Percentiles rank a stretch among this genome's conserved stretches.
Evolutionary conservation across 306 rosid genomes (phyloP).

Genomic region (Carpinus fangiana): DNA sequence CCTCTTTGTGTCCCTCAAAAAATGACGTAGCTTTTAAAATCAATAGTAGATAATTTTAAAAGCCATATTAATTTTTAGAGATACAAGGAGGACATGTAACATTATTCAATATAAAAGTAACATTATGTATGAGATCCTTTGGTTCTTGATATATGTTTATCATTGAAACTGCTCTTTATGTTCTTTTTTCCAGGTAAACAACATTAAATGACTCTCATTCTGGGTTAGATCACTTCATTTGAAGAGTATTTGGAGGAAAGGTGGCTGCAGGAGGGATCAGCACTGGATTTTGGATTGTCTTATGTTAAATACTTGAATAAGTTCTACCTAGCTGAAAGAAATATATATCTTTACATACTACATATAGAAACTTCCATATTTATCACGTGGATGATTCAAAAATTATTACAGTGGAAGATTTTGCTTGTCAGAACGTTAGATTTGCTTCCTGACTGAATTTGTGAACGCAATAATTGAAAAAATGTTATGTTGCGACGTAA

Average conservation of each 20-base stretch:
- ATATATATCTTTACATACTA: constrained; percentile 7
- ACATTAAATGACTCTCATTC: constrained; percentile 4
- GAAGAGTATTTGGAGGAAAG: not conserved
- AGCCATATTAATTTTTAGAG: too few relatives aligned
- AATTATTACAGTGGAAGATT: not conserved
- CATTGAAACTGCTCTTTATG: constrained; percentile 15
- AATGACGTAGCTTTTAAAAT: too few relatives aligned
- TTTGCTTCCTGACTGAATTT: not conserved
- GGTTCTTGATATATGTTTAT: constrained; percentile 10
- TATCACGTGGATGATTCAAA: not conserved
- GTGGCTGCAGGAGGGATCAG: constrained; percentile 8
- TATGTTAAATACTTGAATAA: not conserved
- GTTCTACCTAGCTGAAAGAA: too few relatives aligned
- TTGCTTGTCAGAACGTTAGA: not conserved
- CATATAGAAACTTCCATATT: constrained; percentile 21
- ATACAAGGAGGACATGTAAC: too few relatives aligned
- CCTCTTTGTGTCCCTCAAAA: too few relatives aligned
- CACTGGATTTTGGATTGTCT: constrained; percentile 17
- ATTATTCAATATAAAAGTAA: too few relatives aligned
- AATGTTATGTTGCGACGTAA: too few relatives aligned
- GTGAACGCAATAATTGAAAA: not conserved
- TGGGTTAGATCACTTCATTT: constrained; percentile 22
- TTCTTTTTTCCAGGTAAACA: constrained; percentile 38
- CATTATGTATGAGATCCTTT: constrained; percentile 8
- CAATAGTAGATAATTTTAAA: too few relatives aligned